Evolutionary conservation across 495 filamentous ascomycete species (phyloP), one percentile per base, ranked within the genome.

Genomic region (Penicilliopsis zonata): DNA sequence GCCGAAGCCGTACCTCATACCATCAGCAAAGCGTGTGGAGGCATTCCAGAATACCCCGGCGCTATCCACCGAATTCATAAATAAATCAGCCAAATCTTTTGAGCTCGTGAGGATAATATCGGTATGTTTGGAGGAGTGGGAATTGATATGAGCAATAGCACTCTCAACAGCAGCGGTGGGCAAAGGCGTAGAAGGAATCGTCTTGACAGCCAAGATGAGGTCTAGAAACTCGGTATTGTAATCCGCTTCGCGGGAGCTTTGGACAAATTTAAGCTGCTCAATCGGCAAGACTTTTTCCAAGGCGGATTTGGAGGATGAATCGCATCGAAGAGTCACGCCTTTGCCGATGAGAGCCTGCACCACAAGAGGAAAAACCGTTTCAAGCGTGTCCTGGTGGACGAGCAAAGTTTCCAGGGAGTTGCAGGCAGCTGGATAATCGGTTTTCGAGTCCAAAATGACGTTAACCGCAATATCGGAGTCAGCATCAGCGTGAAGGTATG

Each of bases 41-140:
- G 86, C 81, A 50, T 99, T 99, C 86, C 86, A 94, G 66, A 86
- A 99, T 9, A 93, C 86, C 26, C 87, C 87, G 0, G 86, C 78
- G 20, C 85, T 86, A 61, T 96, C 90, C 19, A 96, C 70, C 35
- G 74, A 67, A 7, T 67, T 66, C 74, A 87, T 84, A 59, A 96
- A 99, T 20, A 57, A 57, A 33, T 85, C 73, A 0, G 90, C 88
- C 14, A 71, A 50, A 4, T 65, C 61, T 20, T 55, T 50, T 4
- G 74, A 74, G 4, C 71, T 53, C 0, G 90, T 94, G 16, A 96
- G 43, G 46, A 99, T 94, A 15, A 71, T 76, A 51, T 99, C 92
- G 9, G 90, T 99, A 62, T 99, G 90, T 48, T 94, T 85, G 3
- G 87, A 95, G 24, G 81, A 80, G 63, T 95, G 82, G 5, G 61